These are phyloP conservation scores for Penicillium malachiteum DNA, from an alignment of 495 filamentous ascomycete species.

Conservation along the genomic window DNA sequence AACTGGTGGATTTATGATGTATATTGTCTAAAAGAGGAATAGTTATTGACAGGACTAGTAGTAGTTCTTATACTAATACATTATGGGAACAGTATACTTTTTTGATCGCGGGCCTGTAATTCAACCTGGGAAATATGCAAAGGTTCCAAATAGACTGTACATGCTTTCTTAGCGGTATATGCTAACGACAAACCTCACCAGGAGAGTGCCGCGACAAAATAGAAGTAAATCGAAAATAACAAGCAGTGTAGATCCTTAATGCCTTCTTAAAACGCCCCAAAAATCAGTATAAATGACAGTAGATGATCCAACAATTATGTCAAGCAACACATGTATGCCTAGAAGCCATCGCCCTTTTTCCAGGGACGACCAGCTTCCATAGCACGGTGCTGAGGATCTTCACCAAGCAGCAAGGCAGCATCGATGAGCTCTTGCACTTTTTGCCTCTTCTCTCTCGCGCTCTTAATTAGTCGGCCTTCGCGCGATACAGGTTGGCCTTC, in stretches of 20 bases:
- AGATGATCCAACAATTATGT: background rate
- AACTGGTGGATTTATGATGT: too few relatives aligned
- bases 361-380: conserved; percentile 51
- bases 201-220: background rate
- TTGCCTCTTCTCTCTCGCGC: conserved; percentile 31
- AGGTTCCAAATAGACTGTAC: too few relatives aligned
- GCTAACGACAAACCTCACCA: background rate
- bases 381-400: conserved; percentile 51
- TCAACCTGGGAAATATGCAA: background rate
- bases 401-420: conserved; percentile 51
- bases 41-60: too few relatives aligned
- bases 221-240: too few relatives aligned
- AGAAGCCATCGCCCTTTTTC: conserved; percentile 55
- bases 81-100: too few relatives aligned
- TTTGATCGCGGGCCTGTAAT: too few relatives aligned
- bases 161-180: background rate
- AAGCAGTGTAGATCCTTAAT: too few relatives aligned
- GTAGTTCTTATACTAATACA: too few relatives aligned
- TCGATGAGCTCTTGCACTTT: conserved; percentile 32
- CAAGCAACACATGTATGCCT: background rate
- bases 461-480: conserved; percentile 26
- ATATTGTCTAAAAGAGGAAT: too few relatives aligned
- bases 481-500: conserved; percentile 3
- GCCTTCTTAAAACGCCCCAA: background rate
- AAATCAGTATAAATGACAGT: background rate